Evolutionary conservation across 202 grass and related monocot species (phyloP).

Genomic region (Setaria italica): DNA sequence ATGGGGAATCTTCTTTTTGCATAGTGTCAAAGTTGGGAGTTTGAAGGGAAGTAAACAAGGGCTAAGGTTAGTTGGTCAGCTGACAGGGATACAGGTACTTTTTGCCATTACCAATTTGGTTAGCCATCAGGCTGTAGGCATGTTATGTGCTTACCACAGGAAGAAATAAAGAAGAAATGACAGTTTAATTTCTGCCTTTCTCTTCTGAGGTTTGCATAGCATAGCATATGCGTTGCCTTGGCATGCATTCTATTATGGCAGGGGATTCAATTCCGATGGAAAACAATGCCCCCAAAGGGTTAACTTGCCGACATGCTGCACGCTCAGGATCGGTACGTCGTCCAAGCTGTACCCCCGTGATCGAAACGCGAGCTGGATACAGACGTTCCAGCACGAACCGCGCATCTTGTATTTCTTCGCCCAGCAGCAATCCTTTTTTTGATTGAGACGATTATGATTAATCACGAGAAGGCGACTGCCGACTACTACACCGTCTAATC

Average conservation of each 20-base stretch:
- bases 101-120: no score
- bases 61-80: no score
- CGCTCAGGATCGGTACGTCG: slow-evolving; percentile 20
- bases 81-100: no score
- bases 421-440: slow-evolving; percentile 25
- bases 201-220: no score
- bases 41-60: no score
- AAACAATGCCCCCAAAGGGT: not conserved
- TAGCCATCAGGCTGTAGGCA: no score
- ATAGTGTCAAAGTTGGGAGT: no score
- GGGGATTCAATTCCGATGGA: not conserved
- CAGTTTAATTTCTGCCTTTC: no score
- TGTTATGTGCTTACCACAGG: no score
- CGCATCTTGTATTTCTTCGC: slow-evolving; percentile 22
- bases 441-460: not conserved
- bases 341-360: slow-evolving; percentile 28
- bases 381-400: not conserved
- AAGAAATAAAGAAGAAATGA: no score
- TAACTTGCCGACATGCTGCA: slow-evolving; percentile 35
- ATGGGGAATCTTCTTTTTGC: no score
- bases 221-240: no score
- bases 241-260: not conserved
- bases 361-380: not conserved
- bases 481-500: not conserved
- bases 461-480: slow-evolving; percentile 3